These are phyloP conservation scores for Endothia cerciana DNA, from an alignment of 2,329 filamentous ascomycete species.

Conservation along the genomic window DNA sequence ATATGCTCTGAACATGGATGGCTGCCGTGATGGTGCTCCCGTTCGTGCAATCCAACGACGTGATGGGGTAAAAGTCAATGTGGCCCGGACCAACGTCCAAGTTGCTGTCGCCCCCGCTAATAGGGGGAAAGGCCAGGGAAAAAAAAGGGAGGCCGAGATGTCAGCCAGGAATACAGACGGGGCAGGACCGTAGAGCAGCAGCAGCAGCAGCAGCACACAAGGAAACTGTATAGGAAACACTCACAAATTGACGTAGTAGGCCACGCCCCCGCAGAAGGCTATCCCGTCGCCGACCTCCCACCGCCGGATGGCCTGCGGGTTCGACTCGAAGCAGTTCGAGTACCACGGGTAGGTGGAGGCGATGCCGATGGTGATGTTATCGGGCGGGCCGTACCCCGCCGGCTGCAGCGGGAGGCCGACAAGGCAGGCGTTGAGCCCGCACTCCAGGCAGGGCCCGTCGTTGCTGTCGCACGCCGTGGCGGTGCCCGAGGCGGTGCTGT, in stretches of 20 bases:
- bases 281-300: conserved; percentile 18
- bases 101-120: neutral
- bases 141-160: neutral
- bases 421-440: conserved; percentile 14
- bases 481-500: conserved; percentile 5
- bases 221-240: neutral
- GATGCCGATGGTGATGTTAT: conserved; percentile 18
- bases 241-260: conserved; percentile 17
- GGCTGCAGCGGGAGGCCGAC: conserved; percentile 24
- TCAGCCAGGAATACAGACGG: neutral
- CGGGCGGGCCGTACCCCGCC: conserved; percentile 21
- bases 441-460: conserved; percentile 18
- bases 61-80: conserved; percentile 13
- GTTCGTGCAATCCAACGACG: conserved; percentile 5
- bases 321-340: conserved; percentile 19
- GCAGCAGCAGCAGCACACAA: too few species aligned
- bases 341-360: conserved; percentile 13
- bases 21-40: conserved; percentile 18
- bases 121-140: too few species aligned
- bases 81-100: neutral
- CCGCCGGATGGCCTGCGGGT: conserved; percentile 23
- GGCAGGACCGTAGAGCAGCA: too few species aligned
- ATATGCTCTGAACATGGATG: too few species aligned
- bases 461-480: conserved; percentile 17
- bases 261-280: conserved; percentile 17